Conservation (phyloP, 2,329 filamentous ascomycete species). For the Aspergillus sclerotialis region DNA sequence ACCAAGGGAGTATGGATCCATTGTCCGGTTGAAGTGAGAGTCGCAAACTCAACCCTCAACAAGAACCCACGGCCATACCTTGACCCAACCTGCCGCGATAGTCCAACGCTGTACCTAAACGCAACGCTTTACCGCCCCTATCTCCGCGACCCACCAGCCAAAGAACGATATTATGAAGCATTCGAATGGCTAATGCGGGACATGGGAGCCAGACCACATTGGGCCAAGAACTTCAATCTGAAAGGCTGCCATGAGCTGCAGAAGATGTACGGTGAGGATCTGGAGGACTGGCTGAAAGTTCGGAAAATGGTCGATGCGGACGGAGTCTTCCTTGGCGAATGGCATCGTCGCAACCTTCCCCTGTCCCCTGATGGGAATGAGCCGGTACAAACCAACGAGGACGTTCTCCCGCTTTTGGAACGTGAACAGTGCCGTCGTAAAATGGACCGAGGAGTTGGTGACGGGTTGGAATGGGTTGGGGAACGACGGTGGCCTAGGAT, state of each 20-base stretch:
- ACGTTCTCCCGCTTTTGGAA: slow-evolving; percentile 36
- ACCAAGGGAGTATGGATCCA: slow-evolving; percentile 75
- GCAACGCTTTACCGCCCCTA: slow-evolving; percentile 85
- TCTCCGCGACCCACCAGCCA: slow-evolving; percentile 67
- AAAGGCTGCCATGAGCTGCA: slow-evolving; percentile 54
- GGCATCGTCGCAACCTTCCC: slow-evolving; percentile 68
- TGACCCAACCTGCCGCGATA: slow-evolving; percentile 62
- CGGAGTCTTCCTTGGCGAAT: slow-evolving; percentile 84
- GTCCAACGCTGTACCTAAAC: slow-evolving; percentile 79
- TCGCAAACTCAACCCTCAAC: slow-evolving; percentile 59
- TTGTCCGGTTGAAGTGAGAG: slow-evolving; percentile 85
- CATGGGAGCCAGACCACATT: slow-evolving; percentile 74
- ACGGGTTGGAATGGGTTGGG: slow-evolving; percentile 38
- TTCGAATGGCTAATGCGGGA: slow-evolving; percentile 90
- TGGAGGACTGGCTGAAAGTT: slow-evolving; percentile 61
- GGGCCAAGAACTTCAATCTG: slow-evolving; percentile 82
- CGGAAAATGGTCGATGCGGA: slow-evolving; percentile 67
- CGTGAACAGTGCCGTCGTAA: slow-evolving; percentile 30
- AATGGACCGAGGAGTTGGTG: slow-evolving; percentile 24
- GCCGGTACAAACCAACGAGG: slow-evolving; percentile 6
- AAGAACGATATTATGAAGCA: slow-evolving; percentile 72
- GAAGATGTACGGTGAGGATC: slow-evolving; percentile 60
- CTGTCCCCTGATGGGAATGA: slow-evolving; percentile 18
- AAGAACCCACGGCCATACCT: slow-evolving; percentile 55
- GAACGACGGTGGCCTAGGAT: slow-evolving; percentile 22